Percentiles rank a stretch among this genome's conserved stretches.
These are phyloP conservation scores for Monosporascus sp. DNA, from an alignment of 2,329 filamentous ascomycete species.

Conservation along the genomic window DNA sequence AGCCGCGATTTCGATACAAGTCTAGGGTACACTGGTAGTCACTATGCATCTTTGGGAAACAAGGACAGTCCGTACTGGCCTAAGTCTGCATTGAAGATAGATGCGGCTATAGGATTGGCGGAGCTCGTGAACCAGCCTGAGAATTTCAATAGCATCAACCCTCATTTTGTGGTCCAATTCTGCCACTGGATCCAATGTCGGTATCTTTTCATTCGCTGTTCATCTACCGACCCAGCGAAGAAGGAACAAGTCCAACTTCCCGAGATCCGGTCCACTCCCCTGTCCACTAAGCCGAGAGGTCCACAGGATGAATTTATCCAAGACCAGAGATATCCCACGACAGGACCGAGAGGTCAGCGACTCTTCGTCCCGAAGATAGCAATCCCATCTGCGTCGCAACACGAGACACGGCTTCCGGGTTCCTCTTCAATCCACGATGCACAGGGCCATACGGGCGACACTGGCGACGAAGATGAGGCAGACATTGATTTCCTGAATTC, in stretches of 20 bases:
- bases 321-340: constrained; percentile 10
- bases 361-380: constrained; percentile 29
- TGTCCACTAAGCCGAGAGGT: background rate
- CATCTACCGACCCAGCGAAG: background rate
- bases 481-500: constrained; percentile 34
- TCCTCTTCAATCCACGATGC: constrained; percentile 4
- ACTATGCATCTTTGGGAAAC: background rate
- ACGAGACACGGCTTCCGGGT: background rate
- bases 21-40: constrained; percentile 36
- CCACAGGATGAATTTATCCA: constrained; percentile 15
- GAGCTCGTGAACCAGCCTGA: constrained; percentile 74
- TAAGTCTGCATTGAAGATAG: constrained; percentile 57
- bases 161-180: constrained; percentile 67
- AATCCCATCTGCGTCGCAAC: constrained; percentile 17
- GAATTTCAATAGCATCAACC: constrained; percentile 49
- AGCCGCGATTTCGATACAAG: constrained; percentile 56
- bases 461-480: constrained; percentile 38
- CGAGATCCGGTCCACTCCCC: too few species aligned
- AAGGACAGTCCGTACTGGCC: constrained; percentile 47
- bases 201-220: constrained; percentile 60
- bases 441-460: constrained; percentile 27
- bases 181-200: constrained; percentile 86
- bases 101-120: constrained; percentile 64
- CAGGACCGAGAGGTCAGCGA: constrained; percentile 2
- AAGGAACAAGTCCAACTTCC: too few species aligned